A percentile compares a stretch with the other conserved stretches of the same genome.
These are phyloP conservation scores for Clitoria ternatea DNA, from an alignment of 306 rosid species.

Conservation along the genomic window DNA sequence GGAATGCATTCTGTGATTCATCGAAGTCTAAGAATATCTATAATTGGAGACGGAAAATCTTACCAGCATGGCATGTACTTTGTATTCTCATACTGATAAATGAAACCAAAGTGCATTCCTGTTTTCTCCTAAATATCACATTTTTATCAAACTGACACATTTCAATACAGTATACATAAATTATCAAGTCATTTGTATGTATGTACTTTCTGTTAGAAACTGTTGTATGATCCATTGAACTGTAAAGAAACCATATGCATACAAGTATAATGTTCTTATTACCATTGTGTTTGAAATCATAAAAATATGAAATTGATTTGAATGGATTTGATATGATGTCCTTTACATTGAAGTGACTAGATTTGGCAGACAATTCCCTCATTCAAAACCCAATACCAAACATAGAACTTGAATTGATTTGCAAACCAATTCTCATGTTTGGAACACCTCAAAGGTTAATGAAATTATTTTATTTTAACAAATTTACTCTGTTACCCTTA, in stretches of 20 bases:
- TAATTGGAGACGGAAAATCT: neutral
- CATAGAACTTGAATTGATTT: neutral
- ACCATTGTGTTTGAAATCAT: neutral
- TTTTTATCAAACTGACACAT: neutral
- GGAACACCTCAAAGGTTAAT: neutral
- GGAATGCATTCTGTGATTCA: neutral
- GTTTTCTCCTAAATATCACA: neutral
- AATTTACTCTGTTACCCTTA: constrained; percentile 2
- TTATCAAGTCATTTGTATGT: neutral
- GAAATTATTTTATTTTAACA: neutral
- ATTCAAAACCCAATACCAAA: neutral
- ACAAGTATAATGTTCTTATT: neutral
- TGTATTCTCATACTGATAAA: neutral
- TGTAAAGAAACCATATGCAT: neutral
- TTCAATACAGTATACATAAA: neutral
- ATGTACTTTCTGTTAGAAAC: neutral
- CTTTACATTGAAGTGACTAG: neutral
- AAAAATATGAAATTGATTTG: neutral
- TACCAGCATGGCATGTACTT: neutral
- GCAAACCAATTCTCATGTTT: neutral
- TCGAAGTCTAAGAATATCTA: neutral
- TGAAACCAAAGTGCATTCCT: constrained; percentile 1
- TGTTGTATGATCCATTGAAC: neutral
- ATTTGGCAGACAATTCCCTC: neutral
- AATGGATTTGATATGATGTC: neutral